A percentile compares a stretch with the other conserved stretches of the same genome.
phyloP scores from a whole-genome alignment of 2,329 filamentous ascomycete genomes.

The Fusarium albosuccineum region DNA sequence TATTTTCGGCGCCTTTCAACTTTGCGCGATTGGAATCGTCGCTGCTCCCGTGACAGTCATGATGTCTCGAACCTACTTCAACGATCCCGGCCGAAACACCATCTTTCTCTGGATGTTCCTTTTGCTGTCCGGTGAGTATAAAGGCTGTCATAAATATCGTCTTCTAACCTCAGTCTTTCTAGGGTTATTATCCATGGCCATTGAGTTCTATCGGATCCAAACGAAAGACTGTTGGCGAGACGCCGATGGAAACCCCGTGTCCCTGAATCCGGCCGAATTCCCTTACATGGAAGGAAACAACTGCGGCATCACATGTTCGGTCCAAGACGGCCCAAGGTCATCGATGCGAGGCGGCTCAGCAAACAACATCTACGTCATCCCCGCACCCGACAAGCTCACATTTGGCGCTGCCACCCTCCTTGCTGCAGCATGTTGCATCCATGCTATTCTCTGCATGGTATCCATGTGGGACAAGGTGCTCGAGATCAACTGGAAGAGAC shows the following conservation, averaged over 20 bases:
- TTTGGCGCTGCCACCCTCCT: constrained; percentile 72
- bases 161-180: background rate
- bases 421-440: constrained; percentile 74
- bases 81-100: constrained; percentile 72
- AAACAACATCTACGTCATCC: constrained; percentile 73
- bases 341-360: constrained; percentile 67
- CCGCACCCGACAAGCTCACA: constrained; percentile 65
- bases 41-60: constrained; percentile 73
- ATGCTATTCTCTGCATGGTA: constrained; percentile 71
- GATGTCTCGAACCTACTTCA: constrained; percentile 73
- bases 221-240: constrained; percentile 59
- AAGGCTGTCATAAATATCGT: accelerated
- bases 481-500: constrained; percentile 69
- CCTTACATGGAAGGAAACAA: constrained; percentile 54
- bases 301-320: constrained; percentile 64
- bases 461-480: constrained; percentile 75
- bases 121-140: constrained; percentile 66
- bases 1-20: constrained; percentile 75
- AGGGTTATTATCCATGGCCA: constrained; percentile 71
- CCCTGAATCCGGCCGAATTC: constrained; percentile 55
- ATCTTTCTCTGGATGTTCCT: constrained; percentile 76
- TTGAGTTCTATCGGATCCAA: constrained; percentile 72
- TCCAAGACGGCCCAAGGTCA: constrained; percentile 63
- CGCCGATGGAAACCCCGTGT: constrained; percentile 51
- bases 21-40: constrained; percentile 75